Base-by-base conservation (phyloP, 2,329 filamentous ascomycete genomes). In the Sporothrix schenckii region DNA sequence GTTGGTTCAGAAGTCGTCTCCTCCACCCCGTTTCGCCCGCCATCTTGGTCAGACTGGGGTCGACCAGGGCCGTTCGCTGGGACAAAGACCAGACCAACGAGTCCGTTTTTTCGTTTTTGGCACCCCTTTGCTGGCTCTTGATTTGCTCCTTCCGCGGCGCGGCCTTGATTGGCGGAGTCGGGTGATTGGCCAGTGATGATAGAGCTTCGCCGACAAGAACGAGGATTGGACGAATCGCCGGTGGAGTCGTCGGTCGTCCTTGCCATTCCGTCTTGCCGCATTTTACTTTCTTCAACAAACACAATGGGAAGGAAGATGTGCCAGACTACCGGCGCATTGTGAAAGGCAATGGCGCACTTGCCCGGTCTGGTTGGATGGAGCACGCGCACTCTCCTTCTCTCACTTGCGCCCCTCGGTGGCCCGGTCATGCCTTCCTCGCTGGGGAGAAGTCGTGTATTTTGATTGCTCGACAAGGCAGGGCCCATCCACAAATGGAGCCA, bases 141-240 rank as follows among this genome's bases (percentile, higher is more conserved):
- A 72, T 73, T 73, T 72, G 72, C 68, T 65, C 70, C 19, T 34
- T 9, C 30, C 27, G 7, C 44, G 68, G 34, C 68, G 49, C 60
- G 65, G 71, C 47, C 71, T 72, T 78, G 75, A 78, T 77, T 79
- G 77, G 76, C 74, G 70, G 70, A 72, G 73, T 72, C 6, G 63
- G 63, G 44, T 78, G 77, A 78, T 78, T 79, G 77, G 76, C 73
- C 67, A 60, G 63, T 60, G 39, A 56, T 44, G 56, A 47, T 2
- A 63, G 58, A 71, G 49, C 58, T 30, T 39, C 69, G 66, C 56
- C 54, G 71, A 63, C 65, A 54, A 70, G 68, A 49, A 73, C 49
- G 52, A 61, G 70, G 73, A 74, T 73, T 73, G 74, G 75, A 71
- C 71, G 74, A 74, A 73, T 76, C 74, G 75, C 76, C 74, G 74